Percentiles rank a stretch among this genome's conserved stretches.
Conservation (phyloP, 306 rosid species). For the Prunus fruticosa region DNA sequence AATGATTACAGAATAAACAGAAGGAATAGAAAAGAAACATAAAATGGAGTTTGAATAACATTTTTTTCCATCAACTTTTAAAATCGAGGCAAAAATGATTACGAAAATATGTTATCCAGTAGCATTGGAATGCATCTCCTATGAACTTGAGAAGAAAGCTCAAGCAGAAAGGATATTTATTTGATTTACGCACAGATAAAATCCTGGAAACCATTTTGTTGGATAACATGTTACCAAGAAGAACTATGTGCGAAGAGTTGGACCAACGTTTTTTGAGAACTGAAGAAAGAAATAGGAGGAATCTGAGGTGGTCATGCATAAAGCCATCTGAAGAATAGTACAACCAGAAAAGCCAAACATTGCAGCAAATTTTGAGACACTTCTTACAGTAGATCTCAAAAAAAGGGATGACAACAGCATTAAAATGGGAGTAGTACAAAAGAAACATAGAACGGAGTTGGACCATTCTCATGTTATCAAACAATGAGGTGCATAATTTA, state of each 20-base stretch:
- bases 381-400: background rate
- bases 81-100: too few relatives aligned
- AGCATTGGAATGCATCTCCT: background rate
- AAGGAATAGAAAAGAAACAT: background rate
- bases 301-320: background rate
- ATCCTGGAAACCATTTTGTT: constrained; percentile 1
- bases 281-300: background rate
- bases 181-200: background rate
- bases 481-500: background rate
- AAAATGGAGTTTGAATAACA: background rate
- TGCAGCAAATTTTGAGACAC: background rate
- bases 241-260: background rate
- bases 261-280: background rate
- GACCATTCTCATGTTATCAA: background rate
- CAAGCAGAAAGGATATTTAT: background rate
- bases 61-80: too few relatives aligned
- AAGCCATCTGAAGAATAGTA: background rate
- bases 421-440: background rate
- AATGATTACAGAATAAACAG: background rate
- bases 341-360: background rate
- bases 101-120: background rate
- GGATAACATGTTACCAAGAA: background rate
- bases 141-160: background rate
- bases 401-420: background rate
- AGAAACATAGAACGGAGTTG: background rate